These are phyloP conservation scores for Ilex aquifolium DNA, from an alignment of 257 asterid genomes.

Conservation along the genomic window DNA sequence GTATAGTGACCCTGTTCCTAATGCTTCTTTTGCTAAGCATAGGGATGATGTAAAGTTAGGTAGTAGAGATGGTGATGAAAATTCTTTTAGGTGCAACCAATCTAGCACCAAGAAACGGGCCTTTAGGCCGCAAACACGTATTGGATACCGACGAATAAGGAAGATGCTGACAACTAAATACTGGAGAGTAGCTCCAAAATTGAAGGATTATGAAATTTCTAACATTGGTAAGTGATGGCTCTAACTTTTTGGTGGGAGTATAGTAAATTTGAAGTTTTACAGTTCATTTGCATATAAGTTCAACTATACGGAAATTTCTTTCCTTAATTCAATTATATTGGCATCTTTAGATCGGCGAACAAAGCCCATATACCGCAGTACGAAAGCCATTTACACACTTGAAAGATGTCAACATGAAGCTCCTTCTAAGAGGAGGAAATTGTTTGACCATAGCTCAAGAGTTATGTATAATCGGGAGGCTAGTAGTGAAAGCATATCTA, in stretches of 20 bases:
- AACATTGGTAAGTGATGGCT: slow-evolving; percentile 46
- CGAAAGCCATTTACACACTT: slow-evolving; percentile 47
- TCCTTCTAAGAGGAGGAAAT: slow-evolving; percentile 69
- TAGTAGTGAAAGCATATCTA: slow-evolving; percentile 60
- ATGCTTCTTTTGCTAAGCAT: slow-evolving; percentile 52
- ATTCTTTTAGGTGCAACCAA: slow-evolving; percentile 69
- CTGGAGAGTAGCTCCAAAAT: slow-evolving; percentile 65
- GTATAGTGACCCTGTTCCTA: slow-evolving; percentile 58
- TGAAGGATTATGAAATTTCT: slow-evolving; percentile 52
- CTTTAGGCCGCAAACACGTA: slow-evolving; percentile 51
- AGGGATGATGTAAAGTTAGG: slow-evolving; percentile 79
- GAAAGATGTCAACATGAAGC: slow-evolving; percentile 45
- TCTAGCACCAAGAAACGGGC: slow-evolving; percentile 59
- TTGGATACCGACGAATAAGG: slow-evolving; percentile 57
- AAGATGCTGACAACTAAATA: slow-evolving; percentile 66
- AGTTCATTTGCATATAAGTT: neutral
- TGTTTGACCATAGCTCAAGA: slow-evolving; percentile 38
- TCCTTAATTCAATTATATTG: neutral
- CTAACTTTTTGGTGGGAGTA: slow-evolving; percentile 7
- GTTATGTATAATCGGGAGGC: slow-evolving; percentile 51
- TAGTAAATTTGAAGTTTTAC: slow-evolving; percentile 1
- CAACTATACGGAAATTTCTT: neutral
- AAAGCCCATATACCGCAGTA: slow-evolving; percentile 53
- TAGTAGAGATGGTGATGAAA: slow-evolving; percentile 94
- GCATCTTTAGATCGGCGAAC: slow-evolving; percentile 50